Evolutionary conservation across 805 yeast genomes (phyloP).

Genomic region (Priceomyces fermenticarens): DNA sequence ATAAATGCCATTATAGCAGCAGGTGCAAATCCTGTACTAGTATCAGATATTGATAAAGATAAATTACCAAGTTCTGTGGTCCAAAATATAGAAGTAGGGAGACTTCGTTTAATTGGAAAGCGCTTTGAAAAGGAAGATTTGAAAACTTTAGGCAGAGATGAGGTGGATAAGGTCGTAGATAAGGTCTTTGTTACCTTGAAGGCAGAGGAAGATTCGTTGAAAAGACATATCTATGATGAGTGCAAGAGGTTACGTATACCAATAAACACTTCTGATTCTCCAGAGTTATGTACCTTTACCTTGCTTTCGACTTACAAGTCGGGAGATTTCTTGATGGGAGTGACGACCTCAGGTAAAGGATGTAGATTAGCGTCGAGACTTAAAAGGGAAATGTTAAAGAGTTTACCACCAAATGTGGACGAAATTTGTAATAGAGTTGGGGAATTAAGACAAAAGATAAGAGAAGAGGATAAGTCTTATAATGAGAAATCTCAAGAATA

Average conservation of each 20-base stretch:
- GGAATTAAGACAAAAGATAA: conserved; percentile 52
- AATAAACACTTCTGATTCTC: conserved; percentile 71
- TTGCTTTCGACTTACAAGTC: conserved; percentile 66
- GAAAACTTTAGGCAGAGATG: conserved; percentile 54
- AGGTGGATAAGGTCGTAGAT: conserved; percentile 67
- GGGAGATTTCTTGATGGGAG: conserved; percentile 77
- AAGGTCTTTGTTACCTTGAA: conserved; percentile 64
- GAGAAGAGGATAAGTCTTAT: conserved; percentile 45
- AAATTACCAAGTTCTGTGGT: conserved; percentile 22
- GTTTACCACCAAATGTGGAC: conserved; percentile 69
- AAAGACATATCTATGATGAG: conserved; percentile 40
- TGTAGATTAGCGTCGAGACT: conserved; percentile 81
- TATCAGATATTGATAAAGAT: conserved; percentile 32
- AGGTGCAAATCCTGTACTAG: conserved; percentile 54
- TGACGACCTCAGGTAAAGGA: conserved; percentile 86
- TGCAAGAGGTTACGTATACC: conserved; percentile 74
- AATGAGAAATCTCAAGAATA: conserved; percentile 15
- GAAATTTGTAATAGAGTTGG: conserved; percentile 70
- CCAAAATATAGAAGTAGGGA: conserved; percentile 19
- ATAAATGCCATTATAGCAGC: conserved; percentile 45
- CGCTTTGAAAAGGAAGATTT: conserved; percentile 44
- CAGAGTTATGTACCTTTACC: conserved; percentile 72
- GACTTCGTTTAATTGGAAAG: conserved; percentile 22
- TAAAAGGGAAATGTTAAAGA: conserved; percentile 64
- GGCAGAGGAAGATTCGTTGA: conserved; percentile 20